phyloP scores from a whole-genome alignment of 106 monocot species.

The Narthecium ossifragum region DNA sequence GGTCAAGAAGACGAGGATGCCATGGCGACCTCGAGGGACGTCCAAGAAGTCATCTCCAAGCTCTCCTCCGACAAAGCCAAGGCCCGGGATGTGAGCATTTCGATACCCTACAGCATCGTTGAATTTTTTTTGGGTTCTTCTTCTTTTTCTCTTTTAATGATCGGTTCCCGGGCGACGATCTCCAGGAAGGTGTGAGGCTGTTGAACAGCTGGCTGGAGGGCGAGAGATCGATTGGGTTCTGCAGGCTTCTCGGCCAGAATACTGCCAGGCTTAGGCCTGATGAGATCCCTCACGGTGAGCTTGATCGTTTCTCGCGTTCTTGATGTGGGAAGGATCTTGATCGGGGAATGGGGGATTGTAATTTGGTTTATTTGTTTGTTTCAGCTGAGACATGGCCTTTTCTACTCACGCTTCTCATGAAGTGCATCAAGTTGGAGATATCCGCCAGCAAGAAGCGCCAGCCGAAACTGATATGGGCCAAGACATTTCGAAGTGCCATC shows the following conservation, averaged over 20 bases:
- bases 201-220: constrained; percentile 75
- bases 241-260: constrained; percentile 57
- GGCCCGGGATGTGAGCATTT: constrained; percentile 50
- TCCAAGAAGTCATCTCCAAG: constrained; percentile 65
- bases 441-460: constrained; percentile 55
- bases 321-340: background rate
- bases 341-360: background rate
- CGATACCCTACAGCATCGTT: background rate
- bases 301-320: background rate
- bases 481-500: constrained; percentile 59
- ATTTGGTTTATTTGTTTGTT: constrained; percentile 10
- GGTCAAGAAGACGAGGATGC: background rate
- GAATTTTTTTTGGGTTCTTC: background rate
- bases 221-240: constrained; percentile 59
- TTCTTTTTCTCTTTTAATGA: background rate
- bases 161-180: background rate
- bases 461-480: constrained; percentile 56
- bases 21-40: constrained; percentile 74
- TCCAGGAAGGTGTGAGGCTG: constrained; percentile 73
- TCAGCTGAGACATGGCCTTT: constrained; percentile 87
- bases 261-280: constrained; percentile 43
- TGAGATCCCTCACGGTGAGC: constrained; percentile 48
- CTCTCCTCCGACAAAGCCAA: constrained; percentile 79
- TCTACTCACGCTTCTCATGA: constrained; percentile 47
- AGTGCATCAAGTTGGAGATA: constrained; percentile 64